Conservation (phyloP, 2,329 filamentous ascomycete genomes). For the Phialemoniopsis sp. region DNA sequence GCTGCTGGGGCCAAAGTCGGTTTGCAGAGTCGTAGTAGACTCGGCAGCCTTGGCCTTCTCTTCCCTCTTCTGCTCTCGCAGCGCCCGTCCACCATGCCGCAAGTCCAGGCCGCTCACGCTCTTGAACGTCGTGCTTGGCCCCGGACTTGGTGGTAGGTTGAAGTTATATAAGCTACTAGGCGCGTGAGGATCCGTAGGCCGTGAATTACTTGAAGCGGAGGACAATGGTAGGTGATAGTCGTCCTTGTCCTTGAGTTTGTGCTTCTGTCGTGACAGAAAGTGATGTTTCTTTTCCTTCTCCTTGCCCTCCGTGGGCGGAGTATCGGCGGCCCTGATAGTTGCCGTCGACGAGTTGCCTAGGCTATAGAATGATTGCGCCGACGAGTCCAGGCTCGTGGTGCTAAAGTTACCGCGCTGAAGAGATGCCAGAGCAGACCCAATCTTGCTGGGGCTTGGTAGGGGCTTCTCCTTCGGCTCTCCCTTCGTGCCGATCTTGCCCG, state of each 20-base stretch:
- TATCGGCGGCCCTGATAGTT: conserved; percentile 65
- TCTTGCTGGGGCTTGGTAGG: conserved; percentile 69
- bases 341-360: conserved; percentile 73
- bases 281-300: conserved; percentile 75
- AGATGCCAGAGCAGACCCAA: conserved; percentile 61
- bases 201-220: conserved; percentile 72
- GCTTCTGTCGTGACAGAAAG: conserved; percentile 74
- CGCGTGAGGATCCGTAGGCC: conserved; percentile 69
- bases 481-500: conserved; percentile 70
- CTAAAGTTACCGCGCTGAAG: conserved; percentile 65
- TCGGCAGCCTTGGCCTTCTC: conserved; percentile 58
- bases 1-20: conserved; percentile 39
- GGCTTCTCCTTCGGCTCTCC: conserved; percentile 63
- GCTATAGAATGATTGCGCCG: conserved; percentile 62
- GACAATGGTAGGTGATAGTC: conserved; percentile 70
- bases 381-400: conserved; percentile 67
- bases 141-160: conserved; percentile 68
- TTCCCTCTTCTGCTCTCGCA: conserved; percentile 78
- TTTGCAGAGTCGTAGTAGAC: conserved; percentile 31
- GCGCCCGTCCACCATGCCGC: conserved; percentile 69
- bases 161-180: conserved; percentile 78
- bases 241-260: conserved; percentile 70
- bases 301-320: conserved; percentile 39
- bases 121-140: conserved; percentile 68
- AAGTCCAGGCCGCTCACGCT: conserved; percentile 78